Base-by-base conservation (phyloP, 441 rosid species). In the Adansonia gregorii region DNA sequence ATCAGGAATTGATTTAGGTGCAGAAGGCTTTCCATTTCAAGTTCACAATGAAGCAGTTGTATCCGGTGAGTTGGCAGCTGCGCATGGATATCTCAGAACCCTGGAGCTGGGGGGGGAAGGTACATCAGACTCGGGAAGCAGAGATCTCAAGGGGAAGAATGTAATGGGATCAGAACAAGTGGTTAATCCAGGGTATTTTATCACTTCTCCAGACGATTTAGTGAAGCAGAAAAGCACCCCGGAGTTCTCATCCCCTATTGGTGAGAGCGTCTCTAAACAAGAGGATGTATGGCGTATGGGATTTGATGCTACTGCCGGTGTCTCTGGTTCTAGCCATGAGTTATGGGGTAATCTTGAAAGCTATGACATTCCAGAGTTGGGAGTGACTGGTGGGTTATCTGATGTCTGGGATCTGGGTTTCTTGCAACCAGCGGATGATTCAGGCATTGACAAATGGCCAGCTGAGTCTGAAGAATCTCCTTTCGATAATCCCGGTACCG, bases 231-330 rank as follows among this genome's bases (percentile, higher is more conserved):
- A 83, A 63, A 77, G 71, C 56, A 78, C 78, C 75, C 76, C 73
- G 1, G 89, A 79, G 59, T 77, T 83, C 78, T 78, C 92, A 55
- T 83, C 86, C 68, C 73, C 84, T 48, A 87, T 84, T 54, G 75
- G 82, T 41, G 91, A 85, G 43, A 70, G 73, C 58, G 60, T 90
- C 19, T 76, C 81, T 56, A 83, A 84, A 67, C 88, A 86, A 72
- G 95, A 87, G 77, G 95, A 94, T 74, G 71, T 80, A 61, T 87
- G 97, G 97, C 84, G 82, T 80, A 76, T 87, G 86, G 91, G 84
- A 60, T 88, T 90, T 20, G 92, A 88, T 43, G 72, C 80, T 72
- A 61, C 79, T 76, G 83, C 87, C 41, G 88, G 84, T 39, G 63
- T 81, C 86, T 80, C 86, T 73, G 80, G 83, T 86, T 80, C 88